Conservation (phyloP, 768 basidiomycete genomes). For the Melanogaster broomeanus region DNA sequence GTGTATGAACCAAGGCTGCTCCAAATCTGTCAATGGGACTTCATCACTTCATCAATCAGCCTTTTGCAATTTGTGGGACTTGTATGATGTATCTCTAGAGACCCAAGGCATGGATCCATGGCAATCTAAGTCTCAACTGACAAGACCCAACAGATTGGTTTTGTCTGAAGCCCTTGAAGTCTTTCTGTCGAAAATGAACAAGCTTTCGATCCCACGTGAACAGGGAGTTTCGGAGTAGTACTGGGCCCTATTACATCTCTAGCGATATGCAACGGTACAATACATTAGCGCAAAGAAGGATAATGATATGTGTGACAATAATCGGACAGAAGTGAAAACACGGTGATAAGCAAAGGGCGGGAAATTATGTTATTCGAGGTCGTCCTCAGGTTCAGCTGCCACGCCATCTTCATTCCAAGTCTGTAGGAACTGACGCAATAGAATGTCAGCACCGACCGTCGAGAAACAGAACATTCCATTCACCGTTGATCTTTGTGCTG, state of each 20-base stretch:
- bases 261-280: constrained; percentile 15
- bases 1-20: too few relatives aligned
- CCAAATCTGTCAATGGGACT: too few relatives aligned
- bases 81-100: too few relatives aligned
- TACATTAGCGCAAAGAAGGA: constrained; percentile 28
- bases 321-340: not conserved
- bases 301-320: constrained; percentile 28
- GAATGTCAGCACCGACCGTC: constrained; percentile 1
- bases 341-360: not conserved
- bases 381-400: constrained; percentile 60
- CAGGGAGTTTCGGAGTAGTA: not conserved
- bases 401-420: constrained; percentile 85
- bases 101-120: too few relatives aligned
- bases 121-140: too few relatives aligned
- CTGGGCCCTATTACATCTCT: constrained; percentile 10
- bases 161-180: constrained; percentile 47
- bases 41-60: too few relatives aligned
- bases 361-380: constrained; percentile 34
- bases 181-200: not conserved
- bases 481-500: constrained; percentile 65
- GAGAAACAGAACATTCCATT: constrained; percentile 26
- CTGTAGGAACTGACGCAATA: constrained; percentile 56
- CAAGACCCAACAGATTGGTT: too few relatives aligned
- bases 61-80: too few relatives aligned
- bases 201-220: not conserved